phyloP scores from a whole-genome alignment of 192 early-diverging fungal species.

The Borealophlyctis nickersoniae region DNA sequence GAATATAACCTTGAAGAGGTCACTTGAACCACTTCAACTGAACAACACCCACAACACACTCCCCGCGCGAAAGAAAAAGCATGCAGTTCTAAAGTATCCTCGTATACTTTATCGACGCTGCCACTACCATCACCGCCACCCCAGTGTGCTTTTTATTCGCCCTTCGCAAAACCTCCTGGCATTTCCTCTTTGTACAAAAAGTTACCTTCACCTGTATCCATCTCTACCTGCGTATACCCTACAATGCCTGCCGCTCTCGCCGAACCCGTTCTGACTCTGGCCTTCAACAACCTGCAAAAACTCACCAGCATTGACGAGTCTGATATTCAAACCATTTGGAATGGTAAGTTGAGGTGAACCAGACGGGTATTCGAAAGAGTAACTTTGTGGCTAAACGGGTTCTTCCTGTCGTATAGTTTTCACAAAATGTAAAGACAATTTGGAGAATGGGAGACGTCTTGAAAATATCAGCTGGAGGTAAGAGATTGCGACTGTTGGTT shows the following conservation, averaged over 20 bases:
- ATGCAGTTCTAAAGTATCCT: too few species aligned
- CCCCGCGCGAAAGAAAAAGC: too few species aligned
- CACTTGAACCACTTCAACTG: too few species aligned
- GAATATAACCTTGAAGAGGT: too few species aligned
- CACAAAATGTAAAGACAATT: constrained; percentile 46
- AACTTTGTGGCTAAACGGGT: not conserved
- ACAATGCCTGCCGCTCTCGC: constrained; percentile 34
- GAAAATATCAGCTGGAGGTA: constrained; percentile 45
- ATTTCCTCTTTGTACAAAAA: too few species aligned
- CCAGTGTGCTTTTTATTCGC: too few species aligned
- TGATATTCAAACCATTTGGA: constrained; percentile 43
- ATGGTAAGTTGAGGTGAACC: constrained; percentile 9
- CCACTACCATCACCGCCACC: too few species aligned
- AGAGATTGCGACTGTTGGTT: not conserved
- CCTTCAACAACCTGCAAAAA: constrained; percentile 36
- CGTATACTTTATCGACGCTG: too few species aligned
- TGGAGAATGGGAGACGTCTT: constrained; percentile 41
- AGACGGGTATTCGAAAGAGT: not conserved
- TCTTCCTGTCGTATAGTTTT: constrained; percentile 28
- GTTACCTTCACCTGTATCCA: too few species aligned
- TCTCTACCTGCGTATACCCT: too few species aligned
- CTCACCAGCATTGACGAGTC: constrained; percentile 29
- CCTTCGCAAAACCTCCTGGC: too few species aligned
- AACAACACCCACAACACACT: too few species aligned
- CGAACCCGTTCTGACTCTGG: constrained; percentile 39